Evolutionary conservation across 768 basidiomycete genomes (phyloP).

Genomic region (Rhodotorula graminis): DNA sequence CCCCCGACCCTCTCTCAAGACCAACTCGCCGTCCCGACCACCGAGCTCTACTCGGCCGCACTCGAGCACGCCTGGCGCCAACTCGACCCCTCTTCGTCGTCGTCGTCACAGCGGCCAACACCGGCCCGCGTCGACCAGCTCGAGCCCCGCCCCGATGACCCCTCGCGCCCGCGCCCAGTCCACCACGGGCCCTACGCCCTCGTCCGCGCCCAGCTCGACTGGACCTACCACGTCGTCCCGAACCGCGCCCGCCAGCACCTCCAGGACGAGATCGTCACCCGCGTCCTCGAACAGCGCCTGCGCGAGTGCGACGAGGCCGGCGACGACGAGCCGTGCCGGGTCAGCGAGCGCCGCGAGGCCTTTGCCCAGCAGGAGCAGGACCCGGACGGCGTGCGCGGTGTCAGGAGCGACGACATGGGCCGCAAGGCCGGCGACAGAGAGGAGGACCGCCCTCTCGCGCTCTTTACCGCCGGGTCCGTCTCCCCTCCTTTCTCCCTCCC

Average conservation of each 20-base stretch:
- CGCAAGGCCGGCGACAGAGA: not conserved
- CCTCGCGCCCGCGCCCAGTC: constrained; percentile 2
- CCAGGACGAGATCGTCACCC: constrained; percentile 42
- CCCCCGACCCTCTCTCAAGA: constrained; percentile 26
- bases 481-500: not conserved
- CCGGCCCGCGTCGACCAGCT: constrained; percentile 2
- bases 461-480: constrained; percentile 44
- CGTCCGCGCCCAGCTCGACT: constrained; percentile 37
- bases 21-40: constrained; percentile 36
- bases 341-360: not conserved
- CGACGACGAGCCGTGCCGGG: constrained; percentile 28
- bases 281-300: constrained; percentile 9
- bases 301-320: constrained; percentile 25
- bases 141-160: constrained; percentile 13
- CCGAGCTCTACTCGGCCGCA: constrained; percentile 39
- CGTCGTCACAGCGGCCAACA: not conserved
- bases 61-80: constrained; percentile 7
- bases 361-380: not conserved
- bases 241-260: constrained; percentile 33
- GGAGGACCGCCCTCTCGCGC: constrained; percentile 32
- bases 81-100: not conserved
- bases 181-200: constrained; percentile 24
- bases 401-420: not conserved
- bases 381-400: too few species aligned
- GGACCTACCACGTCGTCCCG: constrained; percentile 41